These are phyloP conservation scores for Metschnikowia reukaufii DNA, from an alignment of 805 yeast species.

Conservation along the genomic window DNA sequence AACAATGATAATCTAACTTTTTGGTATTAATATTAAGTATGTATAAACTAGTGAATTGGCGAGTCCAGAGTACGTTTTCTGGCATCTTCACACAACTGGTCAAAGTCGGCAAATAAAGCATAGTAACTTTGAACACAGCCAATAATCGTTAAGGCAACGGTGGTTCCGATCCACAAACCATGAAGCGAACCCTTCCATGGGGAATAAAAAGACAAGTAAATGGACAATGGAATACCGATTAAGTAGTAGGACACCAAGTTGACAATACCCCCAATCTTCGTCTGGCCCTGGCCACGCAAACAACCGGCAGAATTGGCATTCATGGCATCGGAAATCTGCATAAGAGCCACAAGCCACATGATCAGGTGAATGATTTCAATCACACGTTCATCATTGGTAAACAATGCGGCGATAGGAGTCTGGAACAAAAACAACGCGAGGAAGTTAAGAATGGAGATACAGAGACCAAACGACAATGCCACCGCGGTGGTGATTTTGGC, in stretches of 20 bases:
- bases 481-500: constrained; percentile 40
- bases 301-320: constrained; percentile 76
- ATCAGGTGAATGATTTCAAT: constrained; percentile 49
- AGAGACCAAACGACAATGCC: constrained; percentile 37
- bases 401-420: constrained; percentile 41
- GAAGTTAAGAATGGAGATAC: constrained; percentile 35
- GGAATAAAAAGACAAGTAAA: constrained; percentile 51
- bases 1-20: too few species aligned
- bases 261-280: constrained; percentile 59
- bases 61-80: constrained; percentile 32
- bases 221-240: constrained; percentile 62
- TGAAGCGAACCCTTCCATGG: constrained; percentile 46
- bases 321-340: constrained; percentile 69
- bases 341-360: constrained; percentile 62
- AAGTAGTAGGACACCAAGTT: constrained; percentile 59
- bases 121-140: constrained; percentile 26
- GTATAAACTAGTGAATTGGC: not conserved
- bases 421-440: constrained; percentile 32
- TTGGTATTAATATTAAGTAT: too few species aligned
- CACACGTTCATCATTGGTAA: constrained; percentile 62
- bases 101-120: constrained; percentile 47
- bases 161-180: constrained; percentile 62
- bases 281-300: constrained; percentile 76
- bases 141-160: constrained; percentile 25
- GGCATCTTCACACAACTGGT: constrained; percentile 39